Percentiles rank a stretch among this genome's conserved stretches.
phyloP scores from a whole-genome alignment of 106 monocot species.

The Allium fistulosum region DNA sequence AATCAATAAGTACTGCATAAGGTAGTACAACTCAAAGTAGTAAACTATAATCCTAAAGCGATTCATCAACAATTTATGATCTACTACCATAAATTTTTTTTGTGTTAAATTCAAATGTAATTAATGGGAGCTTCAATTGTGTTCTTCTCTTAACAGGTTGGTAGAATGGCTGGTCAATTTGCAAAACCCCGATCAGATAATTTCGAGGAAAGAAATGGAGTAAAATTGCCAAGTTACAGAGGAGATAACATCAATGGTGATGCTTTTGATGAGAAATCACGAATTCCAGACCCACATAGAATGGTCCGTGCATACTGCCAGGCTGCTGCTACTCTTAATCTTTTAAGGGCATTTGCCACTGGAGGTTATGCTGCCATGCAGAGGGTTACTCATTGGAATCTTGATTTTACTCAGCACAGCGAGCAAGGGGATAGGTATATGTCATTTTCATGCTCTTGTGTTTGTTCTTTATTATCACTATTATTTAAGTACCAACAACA shows the following conservation, averaged over 20 bases:
- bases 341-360: constrained; percentile 40
- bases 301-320: constrained; percentile 16
- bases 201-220: constrained; percentile 16
- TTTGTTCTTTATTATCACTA: not conserved
- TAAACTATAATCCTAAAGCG: too few species aligned
- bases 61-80: too few species aligned
- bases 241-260: constrained; percentile 19
- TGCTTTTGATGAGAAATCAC: constrained; percentile 12
- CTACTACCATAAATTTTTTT: too few species aligned
- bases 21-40: too few species aligned
- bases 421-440: constrained; percentile 63
- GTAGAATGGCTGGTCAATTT: constrained; percentile 24
- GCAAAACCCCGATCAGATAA: constrained; percentile 17
- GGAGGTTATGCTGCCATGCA: constrained; percentile 67
- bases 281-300: constrained; percentile 13
- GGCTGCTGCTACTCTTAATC: constrained; percentile 32
- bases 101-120: not conserved
- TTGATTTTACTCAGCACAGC: constrained; percentile 64
- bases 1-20: too few species aligned
- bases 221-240: constrained; percentile 15
- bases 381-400: constrained; percentile 71
- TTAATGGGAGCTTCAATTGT: not conserved
- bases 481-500: too few species aligned
- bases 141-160: constrained; percentile 7
- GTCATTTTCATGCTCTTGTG: not conserved